Evolutionary conservation across 2,329 filamentous ascomycete genomes (phyloP), one percentile per base, ranked within the genome.

Genomic region (Drechslerella coelobrocha): DNA sequence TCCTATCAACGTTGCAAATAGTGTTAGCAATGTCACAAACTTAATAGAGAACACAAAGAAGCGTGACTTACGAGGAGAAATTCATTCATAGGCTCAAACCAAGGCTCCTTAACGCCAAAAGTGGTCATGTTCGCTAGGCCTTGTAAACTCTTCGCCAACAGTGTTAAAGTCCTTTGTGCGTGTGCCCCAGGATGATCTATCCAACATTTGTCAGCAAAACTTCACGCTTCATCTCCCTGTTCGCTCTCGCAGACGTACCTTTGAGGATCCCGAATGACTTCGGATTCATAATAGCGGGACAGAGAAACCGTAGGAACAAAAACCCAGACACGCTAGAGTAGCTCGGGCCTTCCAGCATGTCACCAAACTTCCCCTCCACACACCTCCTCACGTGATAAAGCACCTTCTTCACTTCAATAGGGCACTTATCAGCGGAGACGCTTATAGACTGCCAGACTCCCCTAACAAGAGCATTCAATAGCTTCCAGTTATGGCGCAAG

Each of bases 41-140:
- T 5, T 7, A 14, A 24, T 6, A 7, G 21, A 8, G 21, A 34
- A 39, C 3, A 29, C 12, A n/a, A 6, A 5, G 10, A 37, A 51
- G 10, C 14, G 19, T 5, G 19, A 72, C 72, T 62, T 61, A 74
- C 74, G 27, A 60, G 34, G 50, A 89, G 78, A 73, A 89, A 89
- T 21, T 82, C 82, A 74, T 89, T 89, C 87, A 89, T 89, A 0
- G 86, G 86, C 78, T 88, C 87, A 86, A 89, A 89, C 87, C 87
- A 89, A 5, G 85, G 84, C 76, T 89, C 87, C 77, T 89, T 89
- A 68, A 83, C 85, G 34, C 87, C 87, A 73, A 89, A 89, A 1
- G 84, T 85, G 8, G 85, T 85, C 83, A 88, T 85, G 76, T 89
- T 89, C 17, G 87, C 87, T 63, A 89, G 80, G 4, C 86, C 86